Base-by-base conservation (phyloP, 768 basidiomycete genomes). In the Tulasnella calospora region DNA sequence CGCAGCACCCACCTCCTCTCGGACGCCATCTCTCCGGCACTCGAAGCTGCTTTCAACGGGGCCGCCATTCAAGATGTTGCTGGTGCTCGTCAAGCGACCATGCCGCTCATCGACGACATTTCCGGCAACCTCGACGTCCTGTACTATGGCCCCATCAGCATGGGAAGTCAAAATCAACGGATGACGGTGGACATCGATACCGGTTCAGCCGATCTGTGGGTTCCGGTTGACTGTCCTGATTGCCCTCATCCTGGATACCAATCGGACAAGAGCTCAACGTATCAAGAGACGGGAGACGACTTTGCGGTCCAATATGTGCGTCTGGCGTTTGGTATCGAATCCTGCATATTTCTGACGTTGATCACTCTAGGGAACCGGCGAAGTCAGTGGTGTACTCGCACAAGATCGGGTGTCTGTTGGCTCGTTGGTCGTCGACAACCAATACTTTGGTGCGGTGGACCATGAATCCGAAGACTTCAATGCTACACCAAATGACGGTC, bases 161-260 rank as follows among this genome's bases (percentile, higher is more conserved):
- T 92, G 74, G 92, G 92, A 13, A 89, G 89, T 23, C 88, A 88
- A 0, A 80, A 84, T 0, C 90, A 92, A 82, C 74, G 80, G 33
- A 81, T 92, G 23, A 85, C 86, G 3, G 86, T 92, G 41, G 88
- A 91, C 82, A 84, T 92, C 80, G 92, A 93, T 82, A 92, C 92
- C 3, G 90, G 92, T 72, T 90, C 89, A 12, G 85, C 88, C 44
- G 92, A 93, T 82, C 85, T 91, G 23, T 92, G 91, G 89, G 82
- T 67, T 36, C 75, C 75, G 6, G 75, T 76, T 7, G n/a, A 33
- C 13, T 76, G 75, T 38, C 55, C 61, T 0, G 38, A 61, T n/a
- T 76, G 75, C 17, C 75, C 51, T 10, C 75, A 69, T 23, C 51
- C 27, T 21, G 57, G 75, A 2, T 76, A 76, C n/a, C 79, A 85